A percentile compares a stretch with the other conserved stretches of the same genome.
Evolutionary conservation across 331 rosid species (phyloP).

Genomic region (Pyracantha coccinea): DNA sequence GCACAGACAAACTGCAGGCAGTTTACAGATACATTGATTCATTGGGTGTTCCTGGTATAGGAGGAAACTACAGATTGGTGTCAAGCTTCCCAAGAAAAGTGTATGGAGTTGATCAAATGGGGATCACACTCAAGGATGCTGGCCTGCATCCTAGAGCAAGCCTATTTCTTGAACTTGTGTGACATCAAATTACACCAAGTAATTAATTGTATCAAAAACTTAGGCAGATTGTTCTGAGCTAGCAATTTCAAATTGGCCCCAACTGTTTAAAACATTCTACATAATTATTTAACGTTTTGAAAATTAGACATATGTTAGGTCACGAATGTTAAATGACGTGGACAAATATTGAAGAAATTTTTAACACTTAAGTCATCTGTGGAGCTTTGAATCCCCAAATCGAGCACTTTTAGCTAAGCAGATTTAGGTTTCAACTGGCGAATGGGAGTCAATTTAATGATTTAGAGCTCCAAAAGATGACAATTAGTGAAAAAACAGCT

Average conservation of each 20-base stretch:
- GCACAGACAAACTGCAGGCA: conserved; percentile 59
- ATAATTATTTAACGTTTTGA: not conserved
- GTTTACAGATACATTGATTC: conserved; percentile 66
- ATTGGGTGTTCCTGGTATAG: conserved; percentile 38
- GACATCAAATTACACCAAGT: not conserved
- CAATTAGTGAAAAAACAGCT: not conserved
- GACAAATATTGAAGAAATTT: too few relatives aligned
- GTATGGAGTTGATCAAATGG: conserved; percentile 49
- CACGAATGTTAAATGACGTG: not conserved
- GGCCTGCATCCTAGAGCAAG: conserved; percentile 45
- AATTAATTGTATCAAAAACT: not conserved
- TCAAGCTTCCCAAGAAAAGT: conserved; percentile 72
- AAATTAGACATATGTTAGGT: not conserved
- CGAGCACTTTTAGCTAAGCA: not conserved
- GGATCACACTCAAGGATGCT: conserved; percentile 40
- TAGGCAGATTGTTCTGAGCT: not conserved
- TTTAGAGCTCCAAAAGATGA: too few relatives aligned
- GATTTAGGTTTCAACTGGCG: too few relatives aligned
- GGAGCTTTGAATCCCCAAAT: not conserved
- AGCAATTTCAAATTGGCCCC: not conserved
- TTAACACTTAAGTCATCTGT: not conserved
- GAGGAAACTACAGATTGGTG: conserved; percentile 51
- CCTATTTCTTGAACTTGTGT: conserved; percentile 32
- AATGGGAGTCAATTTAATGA: too few relatives aligned
- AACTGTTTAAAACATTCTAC: too few relatives aligned